Evolutionary conservation across 176 grass and related monocot species (phyloP).

Genomic region (Carex parvula): DNA sequence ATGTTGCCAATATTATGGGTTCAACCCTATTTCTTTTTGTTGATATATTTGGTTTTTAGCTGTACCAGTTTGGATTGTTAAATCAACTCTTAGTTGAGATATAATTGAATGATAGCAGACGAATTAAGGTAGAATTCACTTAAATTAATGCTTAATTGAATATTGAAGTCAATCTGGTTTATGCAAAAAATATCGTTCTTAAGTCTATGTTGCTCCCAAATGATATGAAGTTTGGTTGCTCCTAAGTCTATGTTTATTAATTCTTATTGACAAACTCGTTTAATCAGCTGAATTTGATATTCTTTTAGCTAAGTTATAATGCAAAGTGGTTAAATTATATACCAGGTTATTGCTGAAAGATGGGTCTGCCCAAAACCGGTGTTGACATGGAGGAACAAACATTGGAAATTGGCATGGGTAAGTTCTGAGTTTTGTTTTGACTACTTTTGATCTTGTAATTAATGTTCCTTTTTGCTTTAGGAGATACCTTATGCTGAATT

Average conservation of each 20-base stretch:
- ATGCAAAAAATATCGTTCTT: not conserved
- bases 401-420: conserved; percentile 85
- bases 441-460: not conserved
- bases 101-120: not conserved
- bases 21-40: not conserved
- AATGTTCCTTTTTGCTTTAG: not conserved
- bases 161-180: not conserved
- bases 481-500: not conserved
- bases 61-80: not conserved
- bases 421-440: not conserved
- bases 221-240: not conserved
- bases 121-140: not conserved
- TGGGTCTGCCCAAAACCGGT: conserved; percentile 64
- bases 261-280: not conserved
- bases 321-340: not conserved
- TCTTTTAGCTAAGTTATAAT: not conserved
- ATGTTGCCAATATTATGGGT: not conserved
- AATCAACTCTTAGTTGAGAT: not conserved
- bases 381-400: conserved; percentile 62
- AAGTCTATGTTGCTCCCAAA: not conserved
- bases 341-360: conserved; percentile 43
- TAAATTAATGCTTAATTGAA: not conserved
- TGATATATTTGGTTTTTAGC: not conserved
- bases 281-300: not conserved
- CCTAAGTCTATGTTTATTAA: not conserved